Evolutionary conservation across 441 rosid genomes (phyloP), one percentile per base, ranked within the genome.

Genomic region (Syzygium malaccense): DNA sequence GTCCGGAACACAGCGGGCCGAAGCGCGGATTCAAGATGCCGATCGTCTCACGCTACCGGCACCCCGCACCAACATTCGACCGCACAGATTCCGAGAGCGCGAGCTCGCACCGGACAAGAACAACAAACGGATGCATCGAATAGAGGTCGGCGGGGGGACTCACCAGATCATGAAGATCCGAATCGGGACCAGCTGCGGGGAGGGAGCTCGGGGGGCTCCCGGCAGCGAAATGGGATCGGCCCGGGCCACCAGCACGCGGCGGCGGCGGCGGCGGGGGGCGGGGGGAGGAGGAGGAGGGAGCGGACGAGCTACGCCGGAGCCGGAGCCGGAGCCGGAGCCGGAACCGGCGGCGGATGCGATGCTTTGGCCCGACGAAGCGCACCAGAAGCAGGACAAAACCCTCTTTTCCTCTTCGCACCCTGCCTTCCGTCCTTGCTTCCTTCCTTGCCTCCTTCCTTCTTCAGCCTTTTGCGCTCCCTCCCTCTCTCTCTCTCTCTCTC

Each of bases 131-230:
- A 51, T 7, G 41, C 84, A 88, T 13, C 84, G 66, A 64, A 66
- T 11, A 64, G 85, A 85, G 32, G 68, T 75, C 20, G 64, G 4
- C 51, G n/a, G 49, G 53, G 8, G 68, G 85, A 85, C 89, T 85
- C 60, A 88, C 89, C 89, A 78, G 87, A 88, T 57, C 64, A 33
- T 37, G 85, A 85, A 88, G 85, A 88, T 88, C 89, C 66, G 71
- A 53, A 48, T 17, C 15, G 30, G 23, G 37, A 30, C 11, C 79
- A 23, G 58, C 49, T 14, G 20, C 55, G 64, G 55, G 56, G 17
- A 60, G 68, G 30, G 53, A 51, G 53, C 30, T 30, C 19, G 14
- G 2, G 18, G 7, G 17, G 26, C 45, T 14, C 14, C 49, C 75
- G 84, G 55, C 87, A 55, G 41, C 87, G 25, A 57, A 62, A 64